Evolutionary conservation across 371 early-diverging fungal genomes (phyloP).

Genomic region (Mucor racemosus): DNA sequence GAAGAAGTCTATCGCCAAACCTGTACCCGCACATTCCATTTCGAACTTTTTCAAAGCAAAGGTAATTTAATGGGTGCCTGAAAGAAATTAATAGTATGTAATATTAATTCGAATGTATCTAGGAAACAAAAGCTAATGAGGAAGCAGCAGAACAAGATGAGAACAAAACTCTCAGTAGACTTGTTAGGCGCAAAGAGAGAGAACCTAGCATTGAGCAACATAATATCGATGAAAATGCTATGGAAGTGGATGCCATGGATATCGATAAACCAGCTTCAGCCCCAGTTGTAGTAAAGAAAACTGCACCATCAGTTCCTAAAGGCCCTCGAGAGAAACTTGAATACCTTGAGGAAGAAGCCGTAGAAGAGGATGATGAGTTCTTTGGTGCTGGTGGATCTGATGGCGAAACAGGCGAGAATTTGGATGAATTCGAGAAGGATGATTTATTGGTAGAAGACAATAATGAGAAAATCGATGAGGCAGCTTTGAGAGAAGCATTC

Average conservation of each 20-base stretch:
- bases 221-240: neutral
- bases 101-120: neutral
- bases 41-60: slow-evolving; percentile 31
- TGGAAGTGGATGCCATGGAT: slow-evolving; percentile 19
- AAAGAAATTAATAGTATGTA: too few species aligned
- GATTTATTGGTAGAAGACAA: slow-evolving; percentile 45
- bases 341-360: slow-evolving; percentile 54
- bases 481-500: slow-evolving; percentile 33
- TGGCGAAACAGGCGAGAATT: slow-evolving; percentile 34
- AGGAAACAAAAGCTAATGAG: neutral
- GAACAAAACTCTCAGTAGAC: slow-evolving; percentile 24
- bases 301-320: neutral
- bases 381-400: slow-evolving; percentile 51
- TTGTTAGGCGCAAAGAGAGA: slow-evolving; percentile 17
- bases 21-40: slow-evolving; percentile 32
- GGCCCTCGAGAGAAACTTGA: slow-evolving; percentile 24
- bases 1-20: slow-evolving; percentile 10
- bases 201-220: slow-evolving; percentile 12
- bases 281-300: neutral
- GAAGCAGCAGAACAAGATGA: neutral
- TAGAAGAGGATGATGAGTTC: slow-evolving; percentile 56
- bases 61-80: neutral
- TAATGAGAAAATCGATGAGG: slow-evolving; percentile 48
- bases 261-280: slow-evolving; percentile 9
- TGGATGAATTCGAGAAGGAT: slow-evolving; percentile 53